Base-by-base conservation (phyloP, 1,284 basidiomycete species). In the Amylostereum chailletii region DNA sequence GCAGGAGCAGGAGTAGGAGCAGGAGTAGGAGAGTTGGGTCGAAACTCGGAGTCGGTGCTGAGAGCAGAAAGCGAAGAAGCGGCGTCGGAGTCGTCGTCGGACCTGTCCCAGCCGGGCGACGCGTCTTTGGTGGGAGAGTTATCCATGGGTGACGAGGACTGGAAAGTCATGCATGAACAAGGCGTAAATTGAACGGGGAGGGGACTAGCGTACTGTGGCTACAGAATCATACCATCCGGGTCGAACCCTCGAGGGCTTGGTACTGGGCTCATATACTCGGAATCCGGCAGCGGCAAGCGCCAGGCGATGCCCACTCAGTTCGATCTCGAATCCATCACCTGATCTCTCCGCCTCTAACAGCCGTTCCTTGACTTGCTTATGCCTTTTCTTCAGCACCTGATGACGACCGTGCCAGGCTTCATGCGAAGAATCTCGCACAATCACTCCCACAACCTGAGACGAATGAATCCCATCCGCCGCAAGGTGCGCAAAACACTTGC, bases 401-500 rank as follows among this genome's bases (percentile, higher is more conserved):
- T 84, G 82, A 11, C 57, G 49, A 1, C 56, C 45, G 51, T 87
- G 83, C 67, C 74, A 80, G 6, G 39, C 42, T 9, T 30, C 42
- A 26, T 43, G 29, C 27, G 19, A 6, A 19, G 19, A 19, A 43
- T 31, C 27, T 7, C 6, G 26, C 27, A 10, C n/a, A n/a, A 11
- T 11, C 30, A 31, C 42, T 10, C 29, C 27, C 5, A 30, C 42
- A 1, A 43, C 79, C 51, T 77, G 71, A 2, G 73, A 65, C 2
- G 75, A 71, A 60, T 87, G 82, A 30, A 79, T 58, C 8, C 67
- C 69, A 29, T 59, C 56, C 5, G 59, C 42, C n/a, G 83, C 60
- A 5, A 80, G 58, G 57, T 85, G 79, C 6, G 53, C 52, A 58
- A 76, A 81, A 55, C 83, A 86, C 50, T 55, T 67, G 1, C 65